Evolutionary conservation across 2,329 filamentous ascomycete species (phyloP), one percentile per base, ranked within the genome.

Genomic region (Fusarium metavorans): DNA sequence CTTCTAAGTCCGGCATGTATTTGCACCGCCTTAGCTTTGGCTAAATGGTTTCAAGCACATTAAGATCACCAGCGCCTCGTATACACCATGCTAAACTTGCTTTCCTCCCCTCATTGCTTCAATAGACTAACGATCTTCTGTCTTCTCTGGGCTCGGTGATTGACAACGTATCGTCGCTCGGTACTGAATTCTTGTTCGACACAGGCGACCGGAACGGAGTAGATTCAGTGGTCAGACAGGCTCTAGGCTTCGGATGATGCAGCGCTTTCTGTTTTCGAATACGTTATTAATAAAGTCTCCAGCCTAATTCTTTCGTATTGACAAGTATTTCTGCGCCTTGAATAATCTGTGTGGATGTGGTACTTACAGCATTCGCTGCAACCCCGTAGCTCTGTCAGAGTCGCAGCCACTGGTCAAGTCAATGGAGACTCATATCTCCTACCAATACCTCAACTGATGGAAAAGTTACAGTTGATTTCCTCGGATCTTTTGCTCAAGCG

Each of bases 241-340:
- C 3, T 2, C 9, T n/a, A 4, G 48, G 8, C 16, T n/a, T 13
- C 1, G 3, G 9, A 2, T n/a, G 9, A 1, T 52, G 25, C 11
- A 8, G 5, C 25, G 25, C 9, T 52, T 2, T 1, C 16, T n/a
- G 18, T 6, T n/a, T 10, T 13, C 25, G 2, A 52, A 30, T 10
- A 30, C 9, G 2, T 5, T 6, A n/a, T 4, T 30, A 1, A 18
- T 3, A 7, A 23, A n/a, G 25, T 4, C 23, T 1, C 5, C 5
- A 10, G 3, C n/a, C 16, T 52, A n/a, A n/a, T 2, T 7, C 10
- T 6, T n/a, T 30, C 9, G 48, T 52, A 11, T 30, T 30, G 9
- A 7, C 10, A 30, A 7, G 1, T 2, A 11, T 30, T n/a, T 30
- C 13, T 30, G 16, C 6, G 1, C 0, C 18, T 3, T 0, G 10